A percentile compares a stretch with the other conserved stretches of the same genome.
phyloP scores from a whole-genome alignment of 106 monocot genomes.

The Apostasia shenzhenica region DNA sequence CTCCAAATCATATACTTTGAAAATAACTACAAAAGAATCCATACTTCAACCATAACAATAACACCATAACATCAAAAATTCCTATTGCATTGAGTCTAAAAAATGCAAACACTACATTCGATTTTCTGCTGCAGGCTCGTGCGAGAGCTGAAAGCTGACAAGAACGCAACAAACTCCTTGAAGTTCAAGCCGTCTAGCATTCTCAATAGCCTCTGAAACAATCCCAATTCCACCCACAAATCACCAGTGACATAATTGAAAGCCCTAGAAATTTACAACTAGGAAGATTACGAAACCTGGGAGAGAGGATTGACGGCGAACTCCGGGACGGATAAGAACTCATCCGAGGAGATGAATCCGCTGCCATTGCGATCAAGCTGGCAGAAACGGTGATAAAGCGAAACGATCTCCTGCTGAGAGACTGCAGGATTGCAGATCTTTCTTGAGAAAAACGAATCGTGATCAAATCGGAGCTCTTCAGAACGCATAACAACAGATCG shows the following conservation, averaged over 20 bases:
- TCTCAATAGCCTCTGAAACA: conserved; percentile 6
- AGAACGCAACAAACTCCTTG: conserved; percentile 18
- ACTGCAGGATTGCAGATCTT: background rate
- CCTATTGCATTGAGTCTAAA: no score
- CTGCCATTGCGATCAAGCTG: conserved; percentile 16
- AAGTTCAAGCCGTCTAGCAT: conserved; percentile 22
- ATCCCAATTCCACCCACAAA: background rate
- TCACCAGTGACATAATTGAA: background rate
- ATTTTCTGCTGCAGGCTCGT: conserved; percentile 16
- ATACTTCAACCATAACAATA: background rate
- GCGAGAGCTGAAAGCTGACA: conserved; percentile 16
- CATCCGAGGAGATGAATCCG: conserved; percentile 16
- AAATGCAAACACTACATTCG: conserved; percentile 9
- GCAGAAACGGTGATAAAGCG: conserved; percentile 17
- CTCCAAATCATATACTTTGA: conserved; percentile 21
- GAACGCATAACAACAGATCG: background rate
- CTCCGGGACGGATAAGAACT: conserved; percentile 18
- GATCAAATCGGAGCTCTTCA: background rate
- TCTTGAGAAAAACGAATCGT: background rate
- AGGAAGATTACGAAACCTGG: background rate
- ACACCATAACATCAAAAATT: background rate
- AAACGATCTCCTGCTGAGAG: conserved; percentile 21
- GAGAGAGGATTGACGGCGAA: conserved; percentile 22
- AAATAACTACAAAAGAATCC: conserved; percentile 13
- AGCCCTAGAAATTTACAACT: background rate